phyloP scores from a whole-genome alignment of 1,139 yeast genomes.

The Nakaseomyces kungkrabaensis region DNA sequence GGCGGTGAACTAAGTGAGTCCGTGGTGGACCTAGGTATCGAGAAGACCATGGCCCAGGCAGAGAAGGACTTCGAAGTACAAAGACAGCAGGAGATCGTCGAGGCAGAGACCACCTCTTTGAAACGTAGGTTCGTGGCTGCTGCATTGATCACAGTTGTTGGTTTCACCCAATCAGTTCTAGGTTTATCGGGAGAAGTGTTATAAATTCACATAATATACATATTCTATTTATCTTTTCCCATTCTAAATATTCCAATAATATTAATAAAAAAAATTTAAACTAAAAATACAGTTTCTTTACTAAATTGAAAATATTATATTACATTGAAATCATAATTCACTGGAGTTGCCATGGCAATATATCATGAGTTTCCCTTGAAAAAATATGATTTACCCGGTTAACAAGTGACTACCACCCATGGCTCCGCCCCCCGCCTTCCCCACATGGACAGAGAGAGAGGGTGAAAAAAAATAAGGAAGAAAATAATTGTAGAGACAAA shows the following conservation, averaged over 20 bases:
- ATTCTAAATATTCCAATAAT: too few species aligned
- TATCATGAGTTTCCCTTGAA: too few species aligned
- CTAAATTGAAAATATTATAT: too few species aligned
- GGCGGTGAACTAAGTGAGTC: slow-evolving; percentile 19
- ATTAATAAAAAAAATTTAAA: not conserved
- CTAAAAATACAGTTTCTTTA: not conserved
- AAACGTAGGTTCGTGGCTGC: slow-evolving; percentile 15
- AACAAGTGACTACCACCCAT: too few species aligned
- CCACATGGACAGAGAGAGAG: too few species aligned
- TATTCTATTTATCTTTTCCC: too few species aligned
- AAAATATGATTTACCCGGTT: too few species aligned
- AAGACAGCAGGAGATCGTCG: slow-evolving; percentile 5
- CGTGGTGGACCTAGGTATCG: slow-evolving; percentile 22
- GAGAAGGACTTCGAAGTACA: slow-evolving; percentile 5
- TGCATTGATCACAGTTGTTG: slow-evolving; percentile 14
- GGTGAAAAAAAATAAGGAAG: too few species aligned
- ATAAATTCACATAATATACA: slow-evolving; percentile 2
- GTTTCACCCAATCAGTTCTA: slow-evolving; percentile 23
- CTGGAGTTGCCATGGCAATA: too few species aligned
- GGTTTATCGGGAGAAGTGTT: slow-evolving; percentile 29
- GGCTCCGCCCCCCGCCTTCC: too few species aligned
- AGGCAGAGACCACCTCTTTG: slow-evolving; percentile 9
- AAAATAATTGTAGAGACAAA: too few species aligned
- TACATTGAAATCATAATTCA: too few species aligned
- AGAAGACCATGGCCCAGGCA: slow-evolving; percentile 5